Conservation (phyloP, 352 stramenopile species). For the Ochromonadaceae sp. region DNA sequence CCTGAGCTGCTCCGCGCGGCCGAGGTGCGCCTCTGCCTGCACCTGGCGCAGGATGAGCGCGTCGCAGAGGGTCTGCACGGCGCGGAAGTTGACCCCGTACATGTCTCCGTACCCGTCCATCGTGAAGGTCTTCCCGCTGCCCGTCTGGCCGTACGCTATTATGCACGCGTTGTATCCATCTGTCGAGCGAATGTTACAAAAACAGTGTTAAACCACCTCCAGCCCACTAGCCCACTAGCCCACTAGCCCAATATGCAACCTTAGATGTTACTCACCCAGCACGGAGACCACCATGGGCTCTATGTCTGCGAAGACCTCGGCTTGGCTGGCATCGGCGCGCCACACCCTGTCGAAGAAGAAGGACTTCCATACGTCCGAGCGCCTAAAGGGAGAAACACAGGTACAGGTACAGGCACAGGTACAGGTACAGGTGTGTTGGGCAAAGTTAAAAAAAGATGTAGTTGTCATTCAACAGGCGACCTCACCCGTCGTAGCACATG, state of each 20-base stretch:
- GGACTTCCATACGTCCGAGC: background rate
- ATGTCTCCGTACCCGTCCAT: conserved; percentile 44
- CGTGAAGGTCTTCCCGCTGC: conserved; percentile 91
- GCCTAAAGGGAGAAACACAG: too few species aligned
- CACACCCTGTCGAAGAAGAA: conserved; percentile 12
- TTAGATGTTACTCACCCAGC: background rate
- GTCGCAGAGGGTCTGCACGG: conserved; percentile 19
- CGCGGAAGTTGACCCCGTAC: conserved; percentile 22
- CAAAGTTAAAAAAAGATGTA: background rate
- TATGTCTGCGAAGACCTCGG: conserved; percentile 11
- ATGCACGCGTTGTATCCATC: conserved; percentile 98
- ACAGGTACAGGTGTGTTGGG: too few species aligned
- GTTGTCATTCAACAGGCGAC: background rate
- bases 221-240: background rate
- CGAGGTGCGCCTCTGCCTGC: too few species aligned
- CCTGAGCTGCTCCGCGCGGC: too few species aligned
- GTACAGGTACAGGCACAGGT: too few species aligned
- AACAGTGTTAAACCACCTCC: background rate
- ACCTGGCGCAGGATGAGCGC: background rate
- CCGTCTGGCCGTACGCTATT: conserved; percentile 94
- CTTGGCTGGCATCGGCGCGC: background rate
- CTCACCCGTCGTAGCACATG: conserved; percentile 44
- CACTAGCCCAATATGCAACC: background rate
- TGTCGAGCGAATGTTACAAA: conserved; percentile 36
- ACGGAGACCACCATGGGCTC: conserved; percentile 6